Conservation (phyloP, 2,329 filamentous ascomycete species). For the Bipolaris oryzae region DNA sequence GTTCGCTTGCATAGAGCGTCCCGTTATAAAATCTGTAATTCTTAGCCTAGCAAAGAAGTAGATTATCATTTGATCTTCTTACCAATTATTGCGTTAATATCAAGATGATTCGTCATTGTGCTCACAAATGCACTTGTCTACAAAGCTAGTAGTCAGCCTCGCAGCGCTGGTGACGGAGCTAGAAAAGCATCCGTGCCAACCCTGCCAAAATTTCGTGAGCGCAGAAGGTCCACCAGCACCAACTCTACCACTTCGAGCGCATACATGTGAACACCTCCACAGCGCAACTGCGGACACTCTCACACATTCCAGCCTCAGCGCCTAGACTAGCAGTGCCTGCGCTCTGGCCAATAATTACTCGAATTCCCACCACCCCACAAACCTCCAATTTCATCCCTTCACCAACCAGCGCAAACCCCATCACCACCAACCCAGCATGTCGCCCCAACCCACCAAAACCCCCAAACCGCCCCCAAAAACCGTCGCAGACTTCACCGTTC, state of each 20-base stretch:
- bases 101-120: not conserved
- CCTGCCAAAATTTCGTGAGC: slow-evolving; percentile 44
- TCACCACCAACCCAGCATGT: slow-evolving; percentile 21
- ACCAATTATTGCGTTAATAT: not conserved
- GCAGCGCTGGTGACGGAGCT: slow-evolving; percentile 1
- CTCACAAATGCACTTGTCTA: not conserved
- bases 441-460: slow-evolving; percentile 25
- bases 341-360: not conserved
- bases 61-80: not conserved
- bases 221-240: slow-evolving; percentile 13
- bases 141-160: not conserved
- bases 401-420: not conserved
- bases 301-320: not conserved
- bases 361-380: too few species aligned
- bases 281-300: not conserved
- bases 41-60: not conserved
- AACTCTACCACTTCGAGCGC: slow-evolving; percentile 4
- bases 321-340: not conserved
- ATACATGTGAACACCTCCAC: not conserved
- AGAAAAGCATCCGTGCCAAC: slow-evolving; percentile 32
- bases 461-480: slow-evolving; percentile 30
- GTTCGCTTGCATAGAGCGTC: slow-evolving; percentile 1
- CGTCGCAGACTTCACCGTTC: slow-evolving; percentile 68
- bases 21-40: slow-evolving; percentile 2
- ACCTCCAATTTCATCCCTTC: not conserved